Percentiles rank a stretch among this genome's conserved stretches.
These are phyloP conservation scores for Colletotrichum lupini DNA, from an alignment of 2,329 filamentous ascomycete species.

Conservation along the genomic window DNA sequence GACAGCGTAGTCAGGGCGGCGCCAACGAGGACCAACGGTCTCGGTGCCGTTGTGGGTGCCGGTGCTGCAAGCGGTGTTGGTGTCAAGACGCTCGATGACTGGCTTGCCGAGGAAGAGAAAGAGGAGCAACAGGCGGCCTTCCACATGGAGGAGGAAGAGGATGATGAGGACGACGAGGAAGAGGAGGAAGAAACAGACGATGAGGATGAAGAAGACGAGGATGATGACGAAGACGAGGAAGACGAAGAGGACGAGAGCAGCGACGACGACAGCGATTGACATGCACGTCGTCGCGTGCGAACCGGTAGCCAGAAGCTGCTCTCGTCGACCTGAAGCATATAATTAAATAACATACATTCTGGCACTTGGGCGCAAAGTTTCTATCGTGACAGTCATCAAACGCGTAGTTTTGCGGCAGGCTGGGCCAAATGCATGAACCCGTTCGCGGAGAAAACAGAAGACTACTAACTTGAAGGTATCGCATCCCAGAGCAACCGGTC, in stretches of 20 bases:
- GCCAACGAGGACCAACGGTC: constrained; percentile 61
- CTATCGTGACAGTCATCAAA: background rate
- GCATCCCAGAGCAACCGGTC: background rate
- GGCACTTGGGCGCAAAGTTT: background rate
- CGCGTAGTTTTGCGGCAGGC: too few species aligned
- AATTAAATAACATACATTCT: background rate
- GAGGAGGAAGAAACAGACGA: constrained; percentile 63
- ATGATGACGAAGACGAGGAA: constrained; percentile 51
- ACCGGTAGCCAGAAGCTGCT: background rate
- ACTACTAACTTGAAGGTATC: background rate
- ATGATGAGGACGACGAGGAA: constrained; percentile 62
- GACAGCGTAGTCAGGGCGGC: constrained; percentile 63
- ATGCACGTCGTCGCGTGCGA: background rate
- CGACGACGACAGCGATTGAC: constrained; percentile 47
- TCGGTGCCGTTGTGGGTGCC: constrained; percentile 35
- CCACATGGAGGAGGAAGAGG: constrained; percentile 59
- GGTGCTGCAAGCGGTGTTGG: constrained; percentile 53
- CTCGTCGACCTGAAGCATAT: background rate
- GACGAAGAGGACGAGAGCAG: constrained; percentile 56
- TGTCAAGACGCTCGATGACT: constrained; percentile 90
- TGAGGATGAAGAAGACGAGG: constrained; percentile 56
- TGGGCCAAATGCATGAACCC: too few species aligned
- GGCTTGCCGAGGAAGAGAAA: constrained; percentile 81
- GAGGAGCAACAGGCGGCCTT: constrained; percentile 64
- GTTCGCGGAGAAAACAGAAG: background rate